phyloP scores from a whole-genome alignment of 2,329 filamentous ascomycete species.

The Aspergillus sp. region DNA sequence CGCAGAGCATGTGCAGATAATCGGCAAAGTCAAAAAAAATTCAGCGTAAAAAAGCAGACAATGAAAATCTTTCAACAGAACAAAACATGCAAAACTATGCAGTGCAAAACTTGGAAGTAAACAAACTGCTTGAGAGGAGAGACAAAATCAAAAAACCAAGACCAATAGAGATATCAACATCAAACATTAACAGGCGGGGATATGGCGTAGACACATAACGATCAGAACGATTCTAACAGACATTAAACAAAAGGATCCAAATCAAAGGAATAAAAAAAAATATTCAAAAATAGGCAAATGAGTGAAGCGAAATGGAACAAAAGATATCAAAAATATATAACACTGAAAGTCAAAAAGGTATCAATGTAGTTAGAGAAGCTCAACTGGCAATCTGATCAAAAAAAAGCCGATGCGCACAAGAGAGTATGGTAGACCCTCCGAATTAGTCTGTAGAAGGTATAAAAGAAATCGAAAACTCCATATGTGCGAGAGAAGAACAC shows the following conservation, averaged over 20 bases:
- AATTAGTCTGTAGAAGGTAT: constrained; percentile 27
- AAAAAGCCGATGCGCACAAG: constrained; percentile 37
- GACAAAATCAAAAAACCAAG: constrained; percentile 12
- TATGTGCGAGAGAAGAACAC: constrained; percentile 43
- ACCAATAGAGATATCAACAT: constrained; percentile 7
- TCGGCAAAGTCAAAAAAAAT: constrained; percentile 7
- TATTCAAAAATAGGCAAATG: constrained; percentile 16
- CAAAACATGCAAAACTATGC: constrained; percentile 11
- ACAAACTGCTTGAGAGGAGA: constrained; percentile 19
- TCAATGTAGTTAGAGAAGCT: constrained; percentile 18
- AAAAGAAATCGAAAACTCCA: constrained; percentile 34
- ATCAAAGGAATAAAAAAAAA: constrained; percentile 9
- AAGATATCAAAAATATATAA: constrained; percentile 22
- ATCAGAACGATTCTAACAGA: constrained; percentile 31
- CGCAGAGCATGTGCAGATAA: constrained; percentile 30
- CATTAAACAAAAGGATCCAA: constrained; percentile 18
- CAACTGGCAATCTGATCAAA: constrained; percentile 28
- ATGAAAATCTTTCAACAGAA: constrained; percentile 9
- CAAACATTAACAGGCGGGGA: constrained; percentile 19
- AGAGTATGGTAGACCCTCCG: constrained; percentile 25
- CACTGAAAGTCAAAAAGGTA: constrained; percentile 20
- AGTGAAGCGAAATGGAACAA: constrained; percentile 18
- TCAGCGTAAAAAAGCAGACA: not conserved
- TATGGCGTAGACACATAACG: constrained; percentile 28
- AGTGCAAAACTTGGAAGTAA: not conserved